A percentile compares a stretch with the other conserved stretches of the same genome.
Conservation (phyloP, 1,284 basidiomycete species). For the Retiboletus flavoniger region DNA sequence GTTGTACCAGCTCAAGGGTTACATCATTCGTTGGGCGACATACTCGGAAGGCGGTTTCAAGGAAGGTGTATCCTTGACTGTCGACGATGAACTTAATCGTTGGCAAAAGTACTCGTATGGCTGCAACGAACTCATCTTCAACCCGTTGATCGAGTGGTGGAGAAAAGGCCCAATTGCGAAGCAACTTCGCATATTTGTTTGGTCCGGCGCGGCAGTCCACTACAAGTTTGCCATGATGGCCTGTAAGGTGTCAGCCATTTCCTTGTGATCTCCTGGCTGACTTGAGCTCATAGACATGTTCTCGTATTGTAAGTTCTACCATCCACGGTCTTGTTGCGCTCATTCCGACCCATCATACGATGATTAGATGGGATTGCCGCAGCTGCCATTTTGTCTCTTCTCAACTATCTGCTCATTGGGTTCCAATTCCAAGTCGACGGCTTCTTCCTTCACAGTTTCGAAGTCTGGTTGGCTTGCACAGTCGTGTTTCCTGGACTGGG, state of each 20-base stretch:
- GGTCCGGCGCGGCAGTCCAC: constrained; percentile 73
- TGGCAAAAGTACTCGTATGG: constrained; percentile 90
- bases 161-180: constrained; percentile 71
- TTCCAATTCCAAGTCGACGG: constrained; percentile 61
- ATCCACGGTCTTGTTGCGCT: neutral
- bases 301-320: constrained; percentile 61
- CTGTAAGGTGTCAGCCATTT: constrained; percentile 51
- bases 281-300: constrained; percentile 67
- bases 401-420: constrained; percentile 77
- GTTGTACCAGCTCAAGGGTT: constrained; percentile 52
- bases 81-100: constrained; percentile 76
- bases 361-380: constrained; percentile 68
- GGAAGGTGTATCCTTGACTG: constrained; percentile 84
- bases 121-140: constrained; percentile 68
- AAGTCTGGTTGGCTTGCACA: constrained; percentile 74
- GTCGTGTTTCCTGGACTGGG: constrained; percentile 75
- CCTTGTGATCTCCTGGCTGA: constrained; percentile 18
- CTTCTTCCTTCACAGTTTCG: constrained; percentile 69
- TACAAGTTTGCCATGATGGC: constrained; percentile 80
- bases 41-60: constrained; percentile 82
- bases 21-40: constrained; percentile 72
- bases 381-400: constrained; percentile 58
- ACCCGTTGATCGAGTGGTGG: constrained; percentile 74
- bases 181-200: constrained; percentile 75
- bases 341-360: neutral